Evolutionary conservation across 108 stramenopile species (phyloP), one percentile per base, ranked within the genome.

Genomic region (Schizochytrium sp.): DNA sequence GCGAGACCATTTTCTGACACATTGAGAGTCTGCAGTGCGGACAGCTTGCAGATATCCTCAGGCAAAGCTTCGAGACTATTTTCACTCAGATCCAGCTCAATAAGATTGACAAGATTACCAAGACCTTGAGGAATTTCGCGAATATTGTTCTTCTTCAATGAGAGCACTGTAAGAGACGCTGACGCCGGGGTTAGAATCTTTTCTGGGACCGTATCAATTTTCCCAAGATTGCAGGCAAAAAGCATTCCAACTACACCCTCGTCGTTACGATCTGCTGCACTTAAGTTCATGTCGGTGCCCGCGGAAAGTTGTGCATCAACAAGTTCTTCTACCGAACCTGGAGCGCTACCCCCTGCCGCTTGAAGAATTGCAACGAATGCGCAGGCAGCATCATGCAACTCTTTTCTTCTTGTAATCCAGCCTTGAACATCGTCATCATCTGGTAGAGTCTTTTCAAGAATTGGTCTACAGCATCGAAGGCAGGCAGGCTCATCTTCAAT

Each of bases 51-150:
- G 42, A 88, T 13, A 42, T 61, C 87, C 42, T 38, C 87, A 3
- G 87, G 87, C 3, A 88, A 46, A 42, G 87, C 8, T n/a, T 17
- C 4, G 59, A 88, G 87, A 40, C 19, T 47, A 61, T 88, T 88
- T 47, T 88, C 87, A 28, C 46, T 47, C n/a, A 88, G 3, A 61
- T 88, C 61, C 60, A 88, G 87, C 2, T 17, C 19, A 4, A 45
- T 2, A 42, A 88, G 87, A 42, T 7, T 40, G 46, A 61, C n/a
- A 5, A 88, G 61, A 13, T n/a, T 40, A 17, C 50, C 3, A 2
- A 83, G 49, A 38, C 50, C 76, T n/a, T 17, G 50, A 5, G 76
- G 76, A 2, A 83, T 7, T 28, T 55, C 76, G 50, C 55, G 28
- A 53, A 83, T 17, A 53, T 38, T 40, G 47, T 83, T 83, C 4